Evolutionary conservation across 164 flowering plant genomes (phyloP).

Genomic region (Aristolochia fimbriata): DNA sequence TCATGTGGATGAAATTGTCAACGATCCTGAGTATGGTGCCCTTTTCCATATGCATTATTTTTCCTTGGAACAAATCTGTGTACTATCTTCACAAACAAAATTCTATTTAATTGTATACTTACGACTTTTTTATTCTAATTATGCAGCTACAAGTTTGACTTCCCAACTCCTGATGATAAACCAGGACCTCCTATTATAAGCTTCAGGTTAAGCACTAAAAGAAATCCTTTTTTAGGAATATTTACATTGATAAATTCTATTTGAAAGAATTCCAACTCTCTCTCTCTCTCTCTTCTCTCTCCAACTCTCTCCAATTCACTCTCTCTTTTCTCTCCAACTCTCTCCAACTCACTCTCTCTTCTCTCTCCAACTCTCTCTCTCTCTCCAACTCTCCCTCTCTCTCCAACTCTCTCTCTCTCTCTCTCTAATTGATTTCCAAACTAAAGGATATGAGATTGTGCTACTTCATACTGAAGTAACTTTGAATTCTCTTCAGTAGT

Average conservation of each 20-base stretch:
- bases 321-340: too few species aligned
- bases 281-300: too few species aligned
- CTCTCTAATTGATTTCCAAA: too few species aligned
- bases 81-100: background rate
- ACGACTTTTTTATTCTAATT: background rate
- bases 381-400: too few species aligned
- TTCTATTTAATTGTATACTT: background rate
- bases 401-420: too few species aligned
- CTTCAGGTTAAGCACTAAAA: conserved; percentile 64
- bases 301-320: too few species aligned
- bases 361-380: too few species aligned
- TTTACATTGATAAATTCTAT: background rate
- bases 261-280: too few species aligned
- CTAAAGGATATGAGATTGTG: too few species aligned
- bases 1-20: conserved; percentile 76
- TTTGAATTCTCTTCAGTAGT: too few species aligned
- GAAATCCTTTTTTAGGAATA: background rate
- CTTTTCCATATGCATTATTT: background rate
- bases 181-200: conserved; percentile 96
- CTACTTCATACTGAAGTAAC: too few species aligned
- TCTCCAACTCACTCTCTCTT: too few species aligned
- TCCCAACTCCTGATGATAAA: conserved; percentile 93
- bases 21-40: conserved; percentile 86
- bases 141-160: conserved; percentile 95
- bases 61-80: background rate